phyloP scores from a whole-genome alignment of 441 rosid genomes.

The Omphalea diandra region DNA sequence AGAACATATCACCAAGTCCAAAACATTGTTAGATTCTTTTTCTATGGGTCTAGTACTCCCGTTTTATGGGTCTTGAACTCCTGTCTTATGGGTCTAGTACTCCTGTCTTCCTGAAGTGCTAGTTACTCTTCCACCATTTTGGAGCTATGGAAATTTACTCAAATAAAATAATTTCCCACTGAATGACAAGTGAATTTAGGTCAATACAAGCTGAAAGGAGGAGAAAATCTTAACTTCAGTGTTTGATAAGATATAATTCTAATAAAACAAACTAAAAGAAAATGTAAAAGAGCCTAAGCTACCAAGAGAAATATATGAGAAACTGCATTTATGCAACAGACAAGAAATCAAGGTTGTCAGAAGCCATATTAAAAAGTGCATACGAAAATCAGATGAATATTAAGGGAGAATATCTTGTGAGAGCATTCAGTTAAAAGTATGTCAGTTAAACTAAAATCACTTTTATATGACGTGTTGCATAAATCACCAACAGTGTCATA shows the following conservation, averaged over 20 bases:
- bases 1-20: no score
- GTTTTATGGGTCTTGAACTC: no score
- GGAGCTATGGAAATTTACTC: background rate
- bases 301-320: background rate
- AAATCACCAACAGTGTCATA: background rate
- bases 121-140: background rate
- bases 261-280: background rate
- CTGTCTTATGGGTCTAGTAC: background rate
- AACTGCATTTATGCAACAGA: background rate
- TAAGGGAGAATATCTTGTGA: no score
- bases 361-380: background rate
- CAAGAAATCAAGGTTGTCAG: background rate
- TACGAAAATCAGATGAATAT: background rate
- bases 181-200: background rate
- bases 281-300: background rate
- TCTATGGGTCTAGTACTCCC: no score
- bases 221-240: background rate
- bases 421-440: no score
- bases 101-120: background rate
- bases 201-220: background rate
- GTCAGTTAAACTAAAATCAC: background rate
- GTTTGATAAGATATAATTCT: background rate
- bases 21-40: background rate
- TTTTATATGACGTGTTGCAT: background rate
- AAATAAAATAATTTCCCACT: background rate